Percentiles rank a stretch among this genome's conserved stretches.
Conservation (phyloP, 768 basidiomycete genomes). For the Suillus cothurnatus region DNA sequence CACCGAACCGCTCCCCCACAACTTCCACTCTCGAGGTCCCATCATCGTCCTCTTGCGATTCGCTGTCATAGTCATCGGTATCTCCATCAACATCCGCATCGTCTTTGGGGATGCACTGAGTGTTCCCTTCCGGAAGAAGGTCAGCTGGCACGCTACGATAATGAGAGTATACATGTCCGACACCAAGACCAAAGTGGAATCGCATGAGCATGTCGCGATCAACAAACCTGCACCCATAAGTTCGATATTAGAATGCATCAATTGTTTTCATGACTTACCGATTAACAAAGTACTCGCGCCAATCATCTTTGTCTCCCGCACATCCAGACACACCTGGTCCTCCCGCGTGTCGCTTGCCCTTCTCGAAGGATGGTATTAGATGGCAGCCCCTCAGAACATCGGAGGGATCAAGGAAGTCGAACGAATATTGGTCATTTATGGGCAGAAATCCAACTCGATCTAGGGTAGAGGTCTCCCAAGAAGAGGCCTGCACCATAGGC, state of each 20-base stretch:
- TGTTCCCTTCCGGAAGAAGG: no score
- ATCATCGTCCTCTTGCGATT: no score
- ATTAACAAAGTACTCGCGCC: slow-evolving; percentile 4
- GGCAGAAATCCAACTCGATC: slow-evolving; percentile 3
- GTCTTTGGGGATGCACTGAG: no score
- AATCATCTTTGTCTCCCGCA: neutral
- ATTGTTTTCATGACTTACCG: neutral
- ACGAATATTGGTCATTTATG: neutral
- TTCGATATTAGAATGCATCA: no score
- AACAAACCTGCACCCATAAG: neutral
- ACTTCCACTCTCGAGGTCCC: no score
- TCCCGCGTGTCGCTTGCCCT: neutral
- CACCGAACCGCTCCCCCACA: no score
- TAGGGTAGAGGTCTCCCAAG: neutral
- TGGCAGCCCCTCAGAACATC: slow-evolving; percentile 7
- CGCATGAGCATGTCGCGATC: slow-evolving; percentile 9
- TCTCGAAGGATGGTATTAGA: slow-evolving; percentile 1
- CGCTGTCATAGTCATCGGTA: no score
- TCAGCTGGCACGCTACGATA: no score
- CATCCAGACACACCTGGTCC: neutral
- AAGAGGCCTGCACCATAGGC: neutral
- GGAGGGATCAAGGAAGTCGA: slow-evolving; percentile 7
- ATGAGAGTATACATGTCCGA: neutral
- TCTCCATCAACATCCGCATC: no score
- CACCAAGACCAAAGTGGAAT: slow-evolving; percentile 1